A percentile compares a stretch with the other conserved stretches of the same genome.
These are phyloP conservation scores for Decorospora gaudefroyi DNA, from an alignment of 2,329 filamentous ascomycete genomes.

Conservation along the genomic window DNA sequence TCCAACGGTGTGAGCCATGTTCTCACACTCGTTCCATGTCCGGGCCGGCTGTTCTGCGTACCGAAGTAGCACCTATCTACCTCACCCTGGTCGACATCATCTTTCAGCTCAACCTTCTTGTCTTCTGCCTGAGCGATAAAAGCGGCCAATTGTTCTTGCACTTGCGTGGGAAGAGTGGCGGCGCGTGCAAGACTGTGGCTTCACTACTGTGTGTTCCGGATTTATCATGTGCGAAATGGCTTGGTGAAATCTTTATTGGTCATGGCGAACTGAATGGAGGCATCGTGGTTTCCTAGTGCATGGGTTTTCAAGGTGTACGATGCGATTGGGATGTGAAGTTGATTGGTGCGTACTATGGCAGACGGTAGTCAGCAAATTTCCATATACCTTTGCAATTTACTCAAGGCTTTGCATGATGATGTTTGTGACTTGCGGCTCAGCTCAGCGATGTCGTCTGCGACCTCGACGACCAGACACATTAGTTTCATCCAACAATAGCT, in stretches of 20 bases:
- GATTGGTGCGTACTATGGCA: slow-evolving; percentile 4
- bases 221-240: slow-evolving; percentile 12
- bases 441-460: too few relatives aligned
- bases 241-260: slow-evolving; percentile 9
- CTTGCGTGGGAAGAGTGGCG: slow-evolving; percentile 5
- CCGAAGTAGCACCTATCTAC: slow-evolving; percentile 26
- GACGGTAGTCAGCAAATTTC: slow-evolving; percentile 13
- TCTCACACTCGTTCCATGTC: slow-evolving; percentile 15
- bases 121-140: slow-evolving; percentile 24
- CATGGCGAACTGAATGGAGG: slow-evolving; percentile 1
- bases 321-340: slow-evolving; percentile 11
- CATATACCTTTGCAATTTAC: slow-evolving; percentile 10
- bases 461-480: too few relatives aligned
- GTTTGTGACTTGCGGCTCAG: too few relatives aligned
- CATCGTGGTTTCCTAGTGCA: slow-evolving; percentile 8
- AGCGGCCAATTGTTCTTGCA: slow-evolving; percentile 21
- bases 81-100: slow-evolving; percentile 17
- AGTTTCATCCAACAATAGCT: too few relatives aligned
- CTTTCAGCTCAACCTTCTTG: slow-evolving; percentile 21
- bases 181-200: slow-evolving; percentile 14
- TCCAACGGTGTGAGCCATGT: slow-evolving; percentile 25
- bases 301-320: slow-evolving; percentile 13
- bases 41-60: slow-evolving; percentile 39
- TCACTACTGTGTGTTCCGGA: slow-evolving; percentile 28
- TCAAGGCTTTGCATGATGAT: neutral